phyloP scores from a whole-genome alignment of 352 stramenopile genomes.

The Globisporangium yorkense region DNA sequence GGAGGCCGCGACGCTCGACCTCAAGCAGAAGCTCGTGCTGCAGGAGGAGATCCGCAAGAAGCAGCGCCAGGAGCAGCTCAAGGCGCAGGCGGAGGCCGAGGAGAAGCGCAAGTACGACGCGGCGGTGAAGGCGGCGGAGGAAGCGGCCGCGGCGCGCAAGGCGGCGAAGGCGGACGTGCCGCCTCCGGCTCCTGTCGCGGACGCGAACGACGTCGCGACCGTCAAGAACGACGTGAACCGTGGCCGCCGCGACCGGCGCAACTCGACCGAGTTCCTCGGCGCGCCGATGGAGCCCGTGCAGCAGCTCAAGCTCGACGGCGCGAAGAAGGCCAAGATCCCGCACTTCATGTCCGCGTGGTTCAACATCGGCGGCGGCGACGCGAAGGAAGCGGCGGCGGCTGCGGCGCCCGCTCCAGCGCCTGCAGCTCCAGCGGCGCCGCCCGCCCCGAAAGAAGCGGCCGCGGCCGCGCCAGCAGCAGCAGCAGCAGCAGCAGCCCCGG shows the following conservation, averaged over 20 bases:
- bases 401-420: conserved; percentile 6
- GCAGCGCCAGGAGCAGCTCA: conserved; percentile 23
- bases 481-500: background rate
- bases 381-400: conserved; percentile 17
- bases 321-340: conserved; percentile 70
- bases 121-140: conserved; percentile 22
- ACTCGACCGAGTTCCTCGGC: conserved; percentile 47
- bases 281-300: conserved; percentile 44
- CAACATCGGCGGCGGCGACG: conserved; percentile 39
- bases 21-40: conserved; percentile 49
- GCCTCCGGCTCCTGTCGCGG: background rate
- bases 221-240: conserved; percentile 34
- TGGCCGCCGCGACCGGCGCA: conserved; percentile 24
- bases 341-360: conserved; percentile 69
- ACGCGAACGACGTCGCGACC: conserved; percentile 37
- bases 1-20: conserved; percentile 46
- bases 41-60: conserved; percentile 41
- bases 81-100: conserved; percentile 8
- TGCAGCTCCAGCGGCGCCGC: conserved; percentile 4
- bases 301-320: conserved; percentile 58
- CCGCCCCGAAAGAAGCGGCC: conserved; percentile 3
- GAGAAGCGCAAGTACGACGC: conserved; percentile 15
- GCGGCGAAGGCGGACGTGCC: background rate
- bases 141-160: conserved; percentile 13
- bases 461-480: too few species aligned